Base-by-base conservation (phyloP, 371 early-diverging fungal genomes). In the Mucor plumbeus region DNA sequence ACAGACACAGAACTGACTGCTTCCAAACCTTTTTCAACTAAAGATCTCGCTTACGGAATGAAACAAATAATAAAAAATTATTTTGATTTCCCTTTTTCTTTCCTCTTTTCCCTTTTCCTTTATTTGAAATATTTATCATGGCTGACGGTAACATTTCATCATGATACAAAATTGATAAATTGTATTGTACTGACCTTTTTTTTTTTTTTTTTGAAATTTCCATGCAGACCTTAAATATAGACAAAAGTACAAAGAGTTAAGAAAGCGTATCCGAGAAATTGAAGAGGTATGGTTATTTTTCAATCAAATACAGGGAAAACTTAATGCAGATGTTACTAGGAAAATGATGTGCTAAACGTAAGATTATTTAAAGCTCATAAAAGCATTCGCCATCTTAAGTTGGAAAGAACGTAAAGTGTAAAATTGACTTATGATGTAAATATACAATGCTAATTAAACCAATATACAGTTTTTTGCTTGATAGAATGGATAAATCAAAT, bases 221-320 rank as follows among this genome's bases (percentile, higher is more conserved):
- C 13, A 50, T 50, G 9, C 21, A 55, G 38, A 40, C 6, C 13
- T n/a, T 61, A 61, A 67, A 11, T 26, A 67, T 61, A 74, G 72
- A 53, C 76, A 79, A 61, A 83, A 74, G 62, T 69, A 75, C 21
- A 86, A 87, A 65, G 85, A 87, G 17, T 79, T 88, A 15, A 88
- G 87, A 67, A 85, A 81, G 65, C 79, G 85, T 68, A 84, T 81
- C 64, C 77, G 84, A 41, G 82, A 81, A 47, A 86, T 86, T 69
- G 88, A 88, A 80, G 83, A 83, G 63, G 88, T 88, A 82, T 63
- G 64, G n/a, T 7, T 55, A 6, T 3, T 35, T 11, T 21, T 39
- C 39, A 38, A 19, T 10, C 34, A 57, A 19, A 26, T 26, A 26
- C 26, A 26, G 26, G 26, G 26, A 26, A 26, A 26, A 26, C 1